Base-by-base conservation (phyloP, 2,329 filamentous ascomycete genomes). In the Fusarium fracticaudum region DNA sequence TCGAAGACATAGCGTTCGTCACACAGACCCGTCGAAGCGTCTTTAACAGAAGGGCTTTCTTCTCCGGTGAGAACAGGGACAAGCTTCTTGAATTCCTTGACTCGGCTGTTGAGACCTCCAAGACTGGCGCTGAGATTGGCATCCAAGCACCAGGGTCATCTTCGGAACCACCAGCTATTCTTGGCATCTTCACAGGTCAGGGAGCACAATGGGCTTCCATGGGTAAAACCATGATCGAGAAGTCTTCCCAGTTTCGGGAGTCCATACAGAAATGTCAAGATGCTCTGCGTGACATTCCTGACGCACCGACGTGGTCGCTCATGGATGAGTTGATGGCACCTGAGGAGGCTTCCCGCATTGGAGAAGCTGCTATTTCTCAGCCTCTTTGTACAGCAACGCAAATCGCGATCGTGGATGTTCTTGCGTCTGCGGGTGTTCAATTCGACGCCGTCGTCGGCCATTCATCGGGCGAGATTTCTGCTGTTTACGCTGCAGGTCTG, bases 401-500 rank as follows among this genome's bases (percentile, higher is more conserved):
- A 6, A 50, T 67, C 1, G 40, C 47, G 0, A 35, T 59, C 6
- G 51, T 67, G 8, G 64, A 67, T 20, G 12, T 67, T 7, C n/a
- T 67, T 1, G 29, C 41, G 4, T 24, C 38, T 2, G 38, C 60
- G 5, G 60, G 60, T 5, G 35, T 59, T 15, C 22, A 43, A 31
- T 67, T 67, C 3, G 35, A 26, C 2, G 61, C 64, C 7, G 64
- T 53, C 6, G 60, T 64, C 2, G 51, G 64, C 2, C 64, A 67
- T 40, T 67, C 64, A 3, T 67, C 64, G 4, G 64, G 64, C 11
- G 64, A 67, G 40, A 67, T 67, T 3, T 61, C 38, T 17, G 64
- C 64, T n/a, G 60, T 51, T 5, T 67, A 64, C 12, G 29, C 60
- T 4, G 60, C 64, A 4, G 60, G 64, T 2, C 24, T 55, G 1